Base-by-base conservation (phyloP, 257 asterid genomes). In the Fraxinus quadrangulata region DNA sequence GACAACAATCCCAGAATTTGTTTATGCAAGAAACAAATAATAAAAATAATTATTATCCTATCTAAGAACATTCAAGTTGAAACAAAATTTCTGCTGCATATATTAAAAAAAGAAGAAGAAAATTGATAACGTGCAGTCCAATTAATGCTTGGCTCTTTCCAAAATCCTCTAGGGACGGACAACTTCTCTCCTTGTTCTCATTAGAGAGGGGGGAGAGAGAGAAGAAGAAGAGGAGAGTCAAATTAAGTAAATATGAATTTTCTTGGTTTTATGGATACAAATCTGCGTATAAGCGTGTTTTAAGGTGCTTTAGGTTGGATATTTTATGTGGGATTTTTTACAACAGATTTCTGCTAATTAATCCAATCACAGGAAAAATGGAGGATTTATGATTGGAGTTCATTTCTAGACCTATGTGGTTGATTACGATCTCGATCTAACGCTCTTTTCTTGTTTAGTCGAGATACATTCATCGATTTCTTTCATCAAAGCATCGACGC, bases 131-230 rank as follows among this genome's bases (percentile, higher is more conserved):
- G 87, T 78, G 80, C 84, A 73, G 59, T 77, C 80, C 83, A 63
- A 63, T 63, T 12, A 81, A 71, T 72, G 69, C 21, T 61, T 75
- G 56, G 76, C 68, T 68, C 39, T 73, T 83, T 76, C 76, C 79
- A 80, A 19, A 68, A 83, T 74, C 77, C 74, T 74, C 73, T 69
- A 74, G 70, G 91, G 91, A 86, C 87, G 73, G 6, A 81, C 74
- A 89, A 84, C 90, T 77, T 83, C 92, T 83, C 94, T 85, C 89
- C 78, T 83, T 84, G 83, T 79, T 81, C 79, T 81, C 89, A 82
- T 61, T 56, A 56, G 66, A 56, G 28, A 19, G 2, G 1, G 10
- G 21, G 2, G 21, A 49, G 59, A 49, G 59, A 17, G n/a, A 49
- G 21, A n/a, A 21, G 12, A 59, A 66, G 77, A 74, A 86, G 85